Base-by-base conservation (phyloP, 106 monocot species). In the Posidonia australis region DNA sequence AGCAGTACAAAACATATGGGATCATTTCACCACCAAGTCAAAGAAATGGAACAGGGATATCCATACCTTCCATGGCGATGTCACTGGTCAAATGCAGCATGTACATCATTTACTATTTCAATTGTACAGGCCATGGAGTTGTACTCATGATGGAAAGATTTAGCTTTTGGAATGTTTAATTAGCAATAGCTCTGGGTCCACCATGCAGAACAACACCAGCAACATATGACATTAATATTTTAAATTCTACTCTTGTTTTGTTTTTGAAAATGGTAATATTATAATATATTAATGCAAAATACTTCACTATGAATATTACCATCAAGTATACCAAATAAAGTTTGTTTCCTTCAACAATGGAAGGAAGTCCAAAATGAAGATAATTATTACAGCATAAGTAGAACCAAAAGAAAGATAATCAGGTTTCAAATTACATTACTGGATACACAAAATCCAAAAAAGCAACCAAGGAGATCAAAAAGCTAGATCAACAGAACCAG, bases 141-240 rank as follows among this genome's bases (percentile, higher is more conserved):
- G 67, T 91, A 98, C 62, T 98, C 96, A 58, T 91, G 90, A 83
- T 87, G 84, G 49, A 98, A 81, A 43, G 85, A 78, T 10, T 32
- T 29, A 18, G 84, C 79, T 62, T 63, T 44, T 44, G 84, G 87
- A 69, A 98, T 67, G 14, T 74, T 72, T 67, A 98, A 75, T 66
- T 74, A 56, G 69, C 46, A 61, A 78, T 83, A 48, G 90, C 84
- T 81, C 69, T 74, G 41, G 83, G 83, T 52, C 96, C 91, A 41
- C 87, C 96, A 82, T 76, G 82, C 20, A 98, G 67, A 44, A 60
- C 14, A 72, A 98, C 85, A 70, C 96, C 94, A 67, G 55, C 31
- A 74, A 21, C 17, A 16, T 54, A 32, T 46, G 5, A 5, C 43
- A 64, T 46, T 3, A 44, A 21, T 46, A 24, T 30, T 28, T 20